phyloP scores from a whole-genome alignment of 495 filamentous ascomycete species.

The Xylaria castorea region DNA sequence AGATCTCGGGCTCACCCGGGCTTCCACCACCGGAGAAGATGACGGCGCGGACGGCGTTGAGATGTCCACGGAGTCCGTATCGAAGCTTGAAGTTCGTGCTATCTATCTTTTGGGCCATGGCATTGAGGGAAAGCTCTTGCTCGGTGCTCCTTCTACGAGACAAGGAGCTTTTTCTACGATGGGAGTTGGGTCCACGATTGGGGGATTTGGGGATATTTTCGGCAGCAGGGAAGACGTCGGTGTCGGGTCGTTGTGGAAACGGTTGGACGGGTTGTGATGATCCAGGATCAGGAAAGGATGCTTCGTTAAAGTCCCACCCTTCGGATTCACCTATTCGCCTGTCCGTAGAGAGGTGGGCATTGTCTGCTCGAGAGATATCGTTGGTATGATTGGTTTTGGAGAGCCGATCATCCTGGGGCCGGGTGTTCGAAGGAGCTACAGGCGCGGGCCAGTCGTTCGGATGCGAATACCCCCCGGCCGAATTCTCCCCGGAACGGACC shows the following conservation, averaged over 20 bases:
- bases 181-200: conserved; percentile 70
- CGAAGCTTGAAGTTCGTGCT: conserved; percentile 84
- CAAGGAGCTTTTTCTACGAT: conserved; percentile 81
- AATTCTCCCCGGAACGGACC: conserved; percentile 51
- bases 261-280: conserved; percentile 50
- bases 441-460: conserved; percentile 52
- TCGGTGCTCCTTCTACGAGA: conserved; percentile 62
- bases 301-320: conserved; percentile 93
- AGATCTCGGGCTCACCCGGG: conserved; percentile 93
- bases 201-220: conserved; percentile 84
- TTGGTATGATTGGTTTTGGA: conserved; percentile 63
- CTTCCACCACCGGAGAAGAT: conserved; percentile 97
- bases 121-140: conserved; percentile 58
- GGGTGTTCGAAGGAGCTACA: conserved; percentile 43
- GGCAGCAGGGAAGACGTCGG: conserved; percentile 82
- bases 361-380: conserved; percentile 33
- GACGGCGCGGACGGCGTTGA: conserved; percentile 90
- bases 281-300: conserved; percentile 55
- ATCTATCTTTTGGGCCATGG: conserved; percentile 59
- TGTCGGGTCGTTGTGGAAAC: conserved; percentile 70
- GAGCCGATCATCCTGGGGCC: conserved; percentile 61
- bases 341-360: conserved; percentile 48
- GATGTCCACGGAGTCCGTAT: conserved; percentile 89
- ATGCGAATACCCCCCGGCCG: conserved; percentile 40
- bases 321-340: conserved; percentile 64